Evolutionary conservation across 768 basidiomycete genomes (phyloP), one percentile per base, ranked within the genome.

Genomic region (Leccinum barrowsii): DNA sequence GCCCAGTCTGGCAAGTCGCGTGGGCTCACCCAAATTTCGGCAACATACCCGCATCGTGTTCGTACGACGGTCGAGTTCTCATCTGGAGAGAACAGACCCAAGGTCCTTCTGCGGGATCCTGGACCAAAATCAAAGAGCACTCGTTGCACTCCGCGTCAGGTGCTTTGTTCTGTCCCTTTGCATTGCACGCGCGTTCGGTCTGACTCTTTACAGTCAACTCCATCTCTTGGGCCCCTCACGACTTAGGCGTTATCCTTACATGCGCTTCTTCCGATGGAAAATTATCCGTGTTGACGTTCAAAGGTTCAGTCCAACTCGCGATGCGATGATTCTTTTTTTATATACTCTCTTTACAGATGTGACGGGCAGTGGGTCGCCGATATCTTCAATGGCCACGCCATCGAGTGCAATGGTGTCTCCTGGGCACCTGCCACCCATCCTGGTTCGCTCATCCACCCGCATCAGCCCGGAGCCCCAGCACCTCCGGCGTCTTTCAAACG

Each of bases 151-250:
- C 86, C 50, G 97, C 95, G 3, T 96, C 93, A 60, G 94, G 94
- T 94, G 62, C 63, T 81, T 13, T 77, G n/a, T n/a, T n/a, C n/a
- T n/a, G n/a, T n/a, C n/a, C n/a, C n/a, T n/a, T n/a, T n/a, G n/a
- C 21, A 21, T 2, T 50, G 5, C 28, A 17, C 7, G 13, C 59
- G 19, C 59, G 21, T 21, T 50, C 35, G 22, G 17, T 55, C 55
- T 59, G 17, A 61, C 35, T 7, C 17, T 34, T 15, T 13, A 3
- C 48, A 96, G 96, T 98, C 51, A 99, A 99, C 76, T 95, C 95
- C 1, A 89, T 98, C 21, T 92, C 93, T 0, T 99, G 97, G 97
- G 96, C 96, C n/a, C 94, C 97, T 2, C 94, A 97, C 65, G 96
- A 98, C 70, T 84, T 98, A 13, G 97, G 96, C 32, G 93, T 96